These are phyloP conservation scores for Austroboletus rostrupii DNA, from an alignment of 1,284 basidiomycete genomes.

Conservation along the genomic window DNA sequence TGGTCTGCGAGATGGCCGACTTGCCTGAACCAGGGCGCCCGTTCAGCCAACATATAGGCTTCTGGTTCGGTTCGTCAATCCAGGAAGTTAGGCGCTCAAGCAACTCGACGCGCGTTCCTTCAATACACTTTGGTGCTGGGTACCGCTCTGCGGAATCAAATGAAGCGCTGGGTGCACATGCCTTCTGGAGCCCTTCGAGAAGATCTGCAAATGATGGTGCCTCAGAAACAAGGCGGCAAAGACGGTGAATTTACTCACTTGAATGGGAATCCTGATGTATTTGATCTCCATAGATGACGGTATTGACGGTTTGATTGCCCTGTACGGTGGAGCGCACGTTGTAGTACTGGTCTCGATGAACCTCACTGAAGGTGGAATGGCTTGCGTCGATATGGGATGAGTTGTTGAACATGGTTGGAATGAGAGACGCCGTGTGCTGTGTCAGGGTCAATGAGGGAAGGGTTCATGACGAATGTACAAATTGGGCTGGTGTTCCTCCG, in stretches of 20 bases:
- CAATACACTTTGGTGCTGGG: conserved; percentile 20
- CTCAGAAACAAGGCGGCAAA: background rate
- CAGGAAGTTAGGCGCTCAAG: conserved; percentile 16
- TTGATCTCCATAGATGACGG: conserved; percentile 15
- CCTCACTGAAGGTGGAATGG: conserved; percentile 15
- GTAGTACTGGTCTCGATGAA: conserved; percentile 18
- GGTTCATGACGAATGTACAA: too few relatives aligned
- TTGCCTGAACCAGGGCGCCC: conserved; percentile 22
- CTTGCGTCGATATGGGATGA: conserved; percentile 17
- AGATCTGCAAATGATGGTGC: background rate
- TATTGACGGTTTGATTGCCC: conserved; percentile 14
- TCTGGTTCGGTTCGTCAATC: conserved; percentile 8
- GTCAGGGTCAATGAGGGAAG: background rate
- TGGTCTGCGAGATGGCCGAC: conserved; percentile 20
- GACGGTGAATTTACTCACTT: conserved; percentile 2
- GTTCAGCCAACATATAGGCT: conserved; percentile 20
- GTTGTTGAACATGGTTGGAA: conserved; percentile 17
- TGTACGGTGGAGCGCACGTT: conserved; percentile 6
- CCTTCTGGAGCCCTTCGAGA: conserved; percentile 15
- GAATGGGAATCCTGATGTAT: conserved; percentile 12
- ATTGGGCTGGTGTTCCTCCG: too few relatives aligned
- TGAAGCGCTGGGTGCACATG: conserved; percentile 17
- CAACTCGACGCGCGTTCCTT: conserved; percentile 22
- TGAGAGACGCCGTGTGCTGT: background rate
- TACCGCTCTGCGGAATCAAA: conserved; percentile 20